Conservation (phyloP, 305 asterid genomes). For the Fraxinus latifolia region DNA sequence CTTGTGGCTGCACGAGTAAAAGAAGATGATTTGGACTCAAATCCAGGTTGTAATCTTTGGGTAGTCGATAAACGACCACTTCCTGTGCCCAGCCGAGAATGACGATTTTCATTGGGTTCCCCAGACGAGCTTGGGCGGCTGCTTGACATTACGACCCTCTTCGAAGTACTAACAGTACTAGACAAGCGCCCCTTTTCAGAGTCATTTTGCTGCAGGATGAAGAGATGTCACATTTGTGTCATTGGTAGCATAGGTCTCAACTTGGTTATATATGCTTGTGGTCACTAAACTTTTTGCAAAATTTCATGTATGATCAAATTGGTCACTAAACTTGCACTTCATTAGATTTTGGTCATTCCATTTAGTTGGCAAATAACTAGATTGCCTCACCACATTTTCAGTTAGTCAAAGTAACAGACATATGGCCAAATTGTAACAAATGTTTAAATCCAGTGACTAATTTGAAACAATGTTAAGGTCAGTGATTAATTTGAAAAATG, state of each 20-base stretch:
- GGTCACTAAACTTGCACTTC: not conserved
- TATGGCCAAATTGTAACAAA: not conserved
- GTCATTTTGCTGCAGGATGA: slow-evolving; percentile 55
- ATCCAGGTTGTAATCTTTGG: slow-evolving; percentile 75
- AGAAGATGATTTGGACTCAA: slow-evolving; percentile 72
- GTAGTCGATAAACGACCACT: slow-evolving; percentile 63
- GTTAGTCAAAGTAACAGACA: not conserved
- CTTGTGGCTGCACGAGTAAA: slow-evolving; percentile 59
- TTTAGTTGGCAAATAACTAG: not conserved
- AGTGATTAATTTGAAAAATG: not conserved
- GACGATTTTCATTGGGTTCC: slow-evolving; percentile 64
- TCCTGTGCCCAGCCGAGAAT: slow-evolving; percentile 57
- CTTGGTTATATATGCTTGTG: not conserved
- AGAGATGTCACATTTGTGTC: not conserved
- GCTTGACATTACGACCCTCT: slow-evolving; percentile 58
- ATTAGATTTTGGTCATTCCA: not conserved
- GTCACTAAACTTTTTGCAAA: not conserved
- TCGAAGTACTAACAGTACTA: slow-evolving; percentile 69
- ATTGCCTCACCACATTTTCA: not conserved
- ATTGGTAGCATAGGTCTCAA: not conserved
- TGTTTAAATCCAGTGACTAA: not conserved
- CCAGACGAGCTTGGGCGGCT: slow-evolving; percentile 85
- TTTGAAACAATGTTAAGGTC: not conserved
- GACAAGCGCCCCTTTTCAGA: slow-evolving; percentile 64
- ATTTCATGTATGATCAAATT: not conserved